Percentiles rank a stretch among this genome's conserved stretches.
Conservation (phyloP, 1,139 yeast species). For the Spencermartinsiella ligniputridi region DNA sequence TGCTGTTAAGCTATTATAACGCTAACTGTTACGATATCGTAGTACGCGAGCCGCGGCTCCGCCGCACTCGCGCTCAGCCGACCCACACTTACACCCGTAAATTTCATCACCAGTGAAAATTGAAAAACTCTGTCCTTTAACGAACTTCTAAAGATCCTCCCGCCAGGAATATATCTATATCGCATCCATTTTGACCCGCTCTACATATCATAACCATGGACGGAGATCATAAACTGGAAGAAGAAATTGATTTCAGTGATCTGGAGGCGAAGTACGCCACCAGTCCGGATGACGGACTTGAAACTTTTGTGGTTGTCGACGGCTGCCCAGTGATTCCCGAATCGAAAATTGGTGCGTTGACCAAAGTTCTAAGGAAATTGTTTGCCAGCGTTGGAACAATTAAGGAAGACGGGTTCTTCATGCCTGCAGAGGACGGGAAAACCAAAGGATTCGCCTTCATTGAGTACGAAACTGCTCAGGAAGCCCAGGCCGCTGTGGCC, state of each 20-base stretch:
- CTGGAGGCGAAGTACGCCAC: conserved; percentile 73
- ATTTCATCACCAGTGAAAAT: background rate
- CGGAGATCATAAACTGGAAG: conserved; percentile 24
- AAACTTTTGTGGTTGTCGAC: conserved; percentile 80
- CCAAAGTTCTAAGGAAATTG: conserved; percentile 79
- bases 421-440: conserved; percentile 80
- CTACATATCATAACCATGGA: background rate
- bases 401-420: conserved; percentile 61
- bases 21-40: too few relatives aligned
- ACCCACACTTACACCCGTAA: too few relatives aligned
- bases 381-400: conserved; percentile 70
- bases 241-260: conserved; percentile 81
- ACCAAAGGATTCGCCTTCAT: conserved; percentile 87
- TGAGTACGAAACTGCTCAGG: conserved; percentile 64
- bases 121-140: background rate
- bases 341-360: conserved; percentile 75
- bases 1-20: too few relatives aligned
- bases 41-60: too few relatives aligned
- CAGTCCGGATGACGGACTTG: conserved; percentile 58
- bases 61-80: too few relatives aligned
- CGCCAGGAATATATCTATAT: too few relatives aligned
- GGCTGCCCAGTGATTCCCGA: conserved; percentile 97
- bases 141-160: too few relatives aligned
- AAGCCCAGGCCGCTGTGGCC: conserved; percentile 76
- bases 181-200: too few relatives aligned